Evolutionary conservation across 1,284 basidiomycete species (phyloP).

Genomic region (Rhizoctonia solani): DNA sequence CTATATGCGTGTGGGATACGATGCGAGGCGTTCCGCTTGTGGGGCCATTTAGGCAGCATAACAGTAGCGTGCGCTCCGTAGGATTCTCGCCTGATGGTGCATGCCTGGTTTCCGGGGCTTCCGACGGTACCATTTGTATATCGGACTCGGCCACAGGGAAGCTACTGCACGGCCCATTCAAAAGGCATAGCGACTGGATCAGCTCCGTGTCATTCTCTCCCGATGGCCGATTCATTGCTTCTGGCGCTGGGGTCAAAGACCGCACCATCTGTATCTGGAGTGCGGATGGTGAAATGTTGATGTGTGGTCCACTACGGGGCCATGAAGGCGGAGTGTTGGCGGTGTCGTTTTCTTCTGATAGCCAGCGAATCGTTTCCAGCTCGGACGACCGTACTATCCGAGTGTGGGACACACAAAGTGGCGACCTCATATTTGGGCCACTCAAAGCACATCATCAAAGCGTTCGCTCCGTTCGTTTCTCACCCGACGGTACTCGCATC

Average conservation of each 20-base stretch:
- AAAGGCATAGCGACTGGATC: not conserved
- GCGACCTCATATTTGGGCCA: not conserved
- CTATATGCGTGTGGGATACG: slow-evolving; percentile 16
- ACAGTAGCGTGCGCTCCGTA: not conserved
- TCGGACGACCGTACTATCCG: slow-evolving; percentile 20
- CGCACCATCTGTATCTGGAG: slow-evolving; percentile 25
- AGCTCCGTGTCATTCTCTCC: slow-evolving; percentile 27
- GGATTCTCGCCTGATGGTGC: slow-evolving; percentile 24
- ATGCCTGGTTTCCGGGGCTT: not conserved
- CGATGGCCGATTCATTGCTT: slow-evolving; percentile 16
- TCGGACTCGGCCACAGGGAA: not conserved
- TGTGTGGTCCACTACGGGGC: not conserved
- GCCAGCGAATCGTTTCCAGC: slow-evolving; percentile 7
- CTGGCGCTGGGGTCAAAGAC: slow-evolving; percentile 20
- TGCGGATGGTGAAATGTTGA: not conserved
- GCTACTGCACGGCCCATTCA: not conserved
- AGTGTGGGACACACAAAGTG: slow-evolving; percentile 1
- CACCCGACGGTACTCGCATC: not conserved
- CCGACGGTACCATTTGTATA: not conserved
- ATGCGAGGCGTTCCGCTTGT: not conserved
- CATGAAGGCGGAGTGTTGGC: not conserved
- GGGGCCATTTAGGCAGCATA: not conserved
- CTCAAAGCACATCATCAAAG: not conserved
- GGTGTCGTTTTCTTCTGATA: slow-evolving; percentile 18
- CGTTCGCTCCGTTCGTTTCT: not conserved